Percentiles rank a stretch among this genome's conserved stretches.
phyloP scores from a whole-genome alignment of 2,329 filamentous ascomycete species.

The Cladosporium sp. region DNA sequence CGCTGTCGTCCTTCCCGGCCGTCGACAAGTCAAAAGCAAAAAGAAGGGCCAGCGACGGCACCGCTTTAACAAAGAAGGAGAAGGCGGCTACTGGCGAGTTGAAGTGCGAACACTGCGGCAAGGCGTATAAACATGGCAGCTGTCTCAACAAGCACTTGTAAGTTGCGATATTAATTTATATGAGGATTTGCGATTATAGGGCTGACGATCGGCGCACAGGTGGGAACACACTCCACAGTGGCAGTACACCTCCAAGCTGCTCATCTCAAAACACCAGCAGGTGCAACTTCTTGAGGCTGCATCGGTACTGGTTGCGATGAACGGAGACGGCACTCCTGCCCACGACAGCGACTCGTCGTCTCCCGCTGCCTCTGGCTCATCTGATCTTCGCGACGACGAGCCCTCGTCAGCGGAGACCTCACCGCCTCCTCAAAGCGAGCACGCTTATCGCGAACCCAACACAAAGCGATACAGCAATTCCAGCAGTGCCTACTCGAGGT shows the following conservation, averaged over 20 bases:
- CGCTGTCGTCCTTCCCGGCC: conserved; percentile 49
- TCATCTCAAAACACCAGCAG: conserved; percentile 99
- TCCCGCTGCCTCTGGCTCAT: conserved; percentile 74
- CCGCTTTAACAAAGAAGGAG: conserved; percentile 75
- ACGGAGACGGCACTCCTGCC: conserved; percentile 58
- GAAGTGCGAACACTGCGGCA: conserved; percentile 95
- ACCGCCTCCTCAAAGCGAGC: conserved; percentile 74
- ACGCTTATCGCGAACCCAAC: conserved; percentile 40
- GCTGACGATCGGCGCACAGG: conserved; percentile 50
- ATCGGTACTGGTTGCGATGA: conserved; percentile 94
- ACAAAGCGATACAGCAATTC: conserved; percentile 46
- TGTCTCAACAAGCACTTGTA: conserved; percentile 99
- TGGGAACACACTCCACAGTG: conserved; percentile 99
- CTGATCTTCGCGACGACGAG: conserved; percentile 67
- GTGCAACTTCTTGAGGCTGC: conserved; percentile 95
- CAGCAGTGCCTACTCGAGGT: conserved; percentile 60
- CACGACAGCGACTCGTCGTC: conserved; percentile 83
- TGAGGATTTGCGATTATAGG: neutral
- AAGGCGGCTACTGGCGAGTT: conserved; percentile 80
- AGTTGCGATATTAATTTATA: conserved; percentile 46
- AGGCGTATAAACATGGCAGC: conserved; percentile 99
- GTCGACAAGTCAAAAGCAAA: conserved; percentile 49
- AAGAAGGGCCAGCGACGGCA: conserved; percentile 76
- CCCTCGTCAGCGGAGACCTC: conserved; percentile 89
- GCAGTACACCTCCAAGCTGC: conserved; percentile 92